Evolutionary conservation across 2,329 filamentous ascomycete genomes (phyloP).

Genomic region (Sarocladiaceae sp.): DNA sequence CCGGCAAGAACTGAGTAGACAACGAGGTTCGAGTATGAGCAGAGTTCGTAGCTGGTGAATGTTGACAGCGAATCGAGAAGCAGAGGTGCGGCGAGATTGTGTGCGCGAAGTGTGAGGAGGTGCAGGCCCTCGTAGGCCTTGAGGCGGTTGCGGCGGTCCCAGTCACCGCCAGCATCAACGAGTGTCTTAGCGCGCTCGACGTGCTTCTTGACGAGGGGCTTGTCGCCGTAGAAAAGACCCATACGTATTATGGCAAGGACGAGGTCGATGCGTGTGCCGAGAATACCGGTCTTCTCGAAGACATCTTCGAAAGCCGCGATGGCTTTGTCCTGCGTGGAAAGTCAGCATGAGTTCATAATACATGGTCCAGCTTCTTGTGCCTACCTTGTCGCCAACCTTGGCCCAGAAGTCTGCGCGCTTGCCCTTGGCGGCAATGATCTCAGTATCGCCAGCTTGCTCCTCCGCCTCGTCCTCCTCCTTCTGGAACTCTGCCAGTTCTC

Average conservation of each 20-base stretch:
- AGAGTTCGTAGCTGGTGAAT: constrained; percentile 97
- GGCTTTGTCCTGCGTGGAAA: constrained; percentile 71
- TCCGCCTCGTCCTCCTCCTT: constrained; percentile 91
- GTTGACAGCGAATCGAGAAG: constrained; percentile 96
- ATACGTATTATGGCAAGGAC: constrained; percentile 95
- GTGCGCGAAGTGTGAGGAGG: constrained; percentile 85
- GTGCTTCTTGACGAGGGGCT: constrained; percentile 86
- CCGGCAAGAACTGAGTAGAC: constrained; percentile 94
- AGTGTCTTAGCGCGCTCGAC: constrained; percentile 84
- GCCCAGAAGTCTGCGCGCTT: constrained; percentile 97
- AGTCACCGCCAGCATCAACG: constrained; percentile 93
- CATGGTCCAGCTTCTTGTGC: constrained; percentile 11
- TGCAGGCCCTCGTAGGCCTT: constrained; percentile 98
- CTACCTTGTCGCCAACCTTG: constrained; percentile 90
- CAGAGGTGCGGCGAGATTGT: constrained; percentile 83
- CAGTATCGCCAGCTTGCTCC: constrained; percentile 94
- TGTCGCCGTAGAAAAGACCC: constrained; percentile 94
- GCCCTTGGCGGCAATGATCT: constrained; percentile 85
- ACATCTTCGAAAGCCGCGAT: constrained; percentile 88
- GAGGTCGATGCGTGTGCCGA: constrained; percentile 95
- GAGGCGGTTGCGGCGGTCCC: constrained; percentile 95
- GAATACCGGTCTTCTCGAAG: constrained; percentile 94
- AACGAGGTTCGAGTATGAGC: constrained; percentile 91
- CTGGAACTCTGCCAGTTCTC: constrained; percentile 70
- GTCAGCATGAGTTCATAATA: constrained; percentile 14